Evolutionary conservation across 208 protist genomes (phyloP).

Genomic region (Trypanosoma scelopori): DNA sequence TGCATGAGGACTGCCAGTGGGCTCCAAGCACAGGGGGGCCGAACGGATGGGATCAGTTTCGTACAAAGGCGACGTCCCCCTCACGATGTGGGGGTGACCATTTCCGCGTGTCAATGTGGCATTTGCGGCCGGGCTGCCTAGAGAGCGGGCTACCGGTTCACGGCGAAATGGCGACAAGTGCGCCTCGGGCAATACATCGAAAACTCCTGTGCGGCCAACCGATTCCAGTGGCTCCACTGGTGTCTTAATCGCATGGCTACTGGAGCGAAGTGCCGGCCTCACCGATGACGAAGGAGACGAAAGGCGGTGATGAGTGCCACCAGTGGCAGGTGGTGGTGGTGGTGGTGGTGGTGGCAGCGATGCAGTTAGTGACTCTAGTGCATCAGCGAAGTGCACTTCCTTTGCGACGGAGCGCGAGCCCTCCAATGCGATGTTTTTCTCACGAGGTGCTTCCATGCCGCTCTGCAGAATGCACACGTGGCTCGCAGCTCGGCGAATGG

Average conservation of each 20-base stretch:
- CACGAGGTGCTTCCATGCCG: neutral
- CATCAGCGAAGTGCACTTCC: constrained; percentile 14
- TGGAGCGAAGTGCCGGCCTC: neutral
- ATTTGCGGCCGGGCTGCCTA: neutral
- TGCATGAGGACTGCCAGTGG: neutral
- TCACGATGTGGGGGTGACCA: neutral
- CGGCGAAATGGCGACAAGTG: constrained; percentile 16
- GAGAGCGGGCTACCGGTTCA: neutral
- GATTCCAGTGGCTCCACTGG: constrained; percentile 13
- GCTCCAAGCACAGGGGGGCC: neutral
- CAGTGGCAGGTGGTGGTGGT: too few species aligned
- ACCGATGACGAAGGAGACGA: constrained; percentile 5
- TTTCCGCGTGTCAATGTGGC: neutral
- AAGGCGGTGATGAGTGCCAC: neutral
- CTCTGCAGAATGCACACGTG: constrained; percentile 1
- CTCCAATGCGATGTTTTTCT: constrained; percentile 2
- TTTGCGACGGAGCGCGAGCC: neutral
- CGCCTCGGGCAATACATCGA: neutral
- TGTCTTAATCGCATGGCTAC: neutral
- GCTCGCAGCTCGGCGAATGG: constrained; percentile 2
- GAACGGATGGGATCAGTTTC: constrained; percentile 11
- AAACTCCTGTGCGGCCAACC: neutral
- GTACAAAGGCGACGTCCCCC: neutral
- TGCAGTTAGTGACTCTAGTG: neutral
- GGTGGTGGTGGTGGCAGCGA: neutral